Evolutionary conservation across 179 eudicot genomes (phyloP).

Genomic region (Carnegiea gigantea): DNA sequence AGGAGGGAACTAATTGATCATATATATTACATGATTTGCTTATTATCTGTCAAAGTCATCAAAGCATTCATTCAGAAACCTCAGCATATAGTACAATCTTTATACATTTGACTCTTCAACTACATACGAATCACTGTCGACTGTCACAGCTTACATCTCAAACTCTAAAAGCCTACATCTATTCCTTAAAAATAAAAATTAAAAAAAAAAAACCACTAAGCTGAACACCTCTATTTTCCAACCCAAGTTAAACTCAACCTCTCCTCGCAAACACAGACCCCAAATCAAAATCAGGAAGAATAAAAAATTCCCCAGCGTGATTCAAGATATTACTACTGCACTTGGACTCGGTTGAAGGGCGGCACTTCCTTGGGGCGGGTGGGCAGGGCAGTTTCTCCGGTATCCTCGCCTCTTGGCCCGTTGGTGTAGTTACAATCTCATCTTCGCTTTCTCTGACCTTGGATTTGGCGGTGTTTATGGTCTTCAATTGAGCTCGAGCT

Average conservation of each 20-base stretch:
- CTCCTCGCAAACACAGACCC: conserved; percentile 53
- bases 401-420: conserved; percentile 44
- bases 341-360: conserved; percentile 23
- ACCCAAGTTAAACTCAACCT: conserved; percentile 14
- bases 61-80: not conserved
- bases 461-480: conserved; percentile 25
- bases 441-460: conserved; percentile 21
- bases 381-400: conserved; percentile 51
- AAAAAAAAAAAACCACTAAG: not conserved
- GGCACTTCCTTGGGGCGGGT: conserved; percentile 58
- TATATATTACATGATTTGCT: too few species aligned
- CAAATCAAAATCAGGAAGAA: conserved; percentile 63
- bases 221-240: not conserved
- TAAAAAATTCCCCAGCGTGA: conserved; percentile 44
- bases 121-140: not conserved
- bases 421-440: conserved; percentile 47
- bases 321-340: conserved; percentile 19
- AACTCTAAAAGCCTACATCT: not conserved
- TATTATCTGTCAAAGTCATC: not conserved
- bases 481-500: conserved; percentile 34
- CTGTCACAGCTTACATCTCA: not conserved
- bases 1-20: too few species aligned
- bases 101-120: not conserved
- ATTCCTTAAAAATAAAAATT: not conserved
- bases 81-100: not conserved